Evolutionary conservation across 148 eudicot genomes (phyloP).

Genomic region (Dianthus caryophyllus): DNA sequence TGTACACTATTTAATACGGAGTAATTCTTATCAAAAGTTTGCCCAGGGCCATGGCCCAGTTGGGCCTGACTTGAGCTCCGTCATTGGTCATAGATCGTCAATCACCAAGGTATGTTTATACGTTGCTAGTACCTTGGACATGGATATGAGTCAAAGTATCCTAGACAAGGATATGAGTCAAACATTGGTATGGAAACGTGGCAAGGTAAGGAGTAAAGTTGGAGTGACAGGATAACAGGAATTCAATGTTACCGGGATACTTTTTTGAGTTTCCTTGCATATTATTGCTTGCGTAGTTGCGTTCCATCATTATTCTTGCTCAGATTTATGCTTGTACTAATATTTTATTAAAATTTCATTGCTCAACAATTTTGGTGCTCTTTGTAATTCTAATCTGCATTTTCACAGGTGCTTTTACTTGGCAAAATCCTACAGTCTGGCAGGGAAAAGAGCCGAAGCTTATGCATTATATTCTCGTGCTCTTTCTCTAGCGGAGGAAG

Average conservation of each 20-base stretch:
- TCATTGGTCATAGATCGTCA: background rate
- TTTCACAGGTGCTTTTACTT: slow-evolving; percentile 82
- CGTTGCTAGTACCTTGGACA: background rate
- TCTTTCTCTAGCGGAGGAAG: slow-evolving; percentile 58
- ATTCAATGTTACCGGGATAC: background rate
- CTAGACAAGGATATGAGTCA: background rate
- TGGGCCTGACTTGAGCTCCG: too few species aligned
- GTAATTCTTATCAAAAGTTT: too few species aligned
- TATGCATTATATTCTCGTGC: slow-evolving; percentile 75
- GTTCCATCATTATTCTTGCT: background rate
- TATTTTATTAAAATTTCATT: background rate
- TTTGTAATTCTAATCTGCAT: slow-evolving; percentile 1
- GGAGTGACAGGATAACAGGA: slow-evolving; percentile 1
- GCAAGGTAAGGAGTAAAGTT: background rate
- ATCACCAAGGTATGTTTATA: background rate
- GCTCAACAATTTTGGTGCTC: background rate
- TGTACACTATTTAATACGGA: too few species aligned
- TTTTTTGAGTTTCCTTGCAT: background rate
- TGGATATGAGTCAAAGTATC: background rate
- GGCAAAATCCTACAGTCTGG: slow-evolving; percentile 88
- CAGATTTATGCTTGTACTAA: background rate
- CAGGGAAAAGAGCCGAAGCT: slow-evolving; percentile 87
- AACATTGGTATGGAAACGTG: background rate
- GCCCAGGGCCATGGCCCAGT: too few species aligned
- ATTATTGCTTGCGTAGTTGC: background rate